Evolutionary conservation across 352 stramenopile species (phyloP).

Genomic region (Lagenidium sp.): DNA sequence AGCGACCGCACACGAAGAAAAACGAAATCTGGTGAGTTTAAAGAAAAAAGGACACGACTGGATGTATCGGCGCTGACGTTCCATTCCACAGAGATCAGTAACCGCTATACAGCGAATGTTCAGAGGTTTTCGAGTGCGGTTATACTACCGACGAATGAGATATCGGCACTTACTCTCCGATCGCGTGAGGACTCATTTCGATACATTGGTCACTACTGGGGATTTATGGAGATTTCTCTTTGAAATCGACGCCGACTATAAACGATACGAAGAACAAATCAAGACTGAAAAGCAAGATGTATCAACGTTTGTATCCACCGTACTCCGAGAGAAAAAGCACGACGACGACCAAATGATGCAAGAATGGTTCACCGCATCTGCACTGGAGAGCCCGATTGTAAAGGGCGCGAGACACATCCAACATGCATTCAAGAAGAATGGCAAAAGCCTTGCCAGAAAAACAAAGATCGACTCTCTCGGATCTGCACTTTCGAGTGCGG

Average conservation of each 20-base stretch:
- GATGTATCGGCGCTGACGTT: no score
- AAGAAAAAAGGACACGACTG: no score
- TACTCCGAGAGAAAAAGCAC: slow-evolving; percentile 31
- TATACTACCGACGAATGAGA: slow-evolving; percentile 30
- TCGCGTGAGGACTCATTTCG: slow-evolving; percentile 31
- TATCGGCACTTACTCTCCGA: slow-evolving; percentile 24
- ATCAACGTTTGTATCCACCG: slow-evolving; percentile 35
- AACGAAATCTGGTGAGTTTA: no score
- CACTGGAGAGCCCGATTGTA: slow-evolving; percentile 40
- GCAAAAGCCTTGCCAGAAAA: neutral
- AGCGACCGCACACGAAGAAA: slow-evolving; percentile 14
- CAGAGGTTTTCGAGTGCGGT: slow-evolving; percentile 32
- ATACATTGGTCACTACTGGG: slow-evolving; percentile 34
- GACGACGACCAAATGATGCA: slow-evolving; percentile 57
- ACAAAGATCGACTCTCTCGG: slow-evolving; percentile 3
- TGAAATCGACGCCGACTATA: slow-evolving; percentile 49
- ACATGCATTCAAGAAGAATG: slow-evolving; percentile 11
- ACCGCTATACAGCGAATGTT: slow-evolving; percentile 42
- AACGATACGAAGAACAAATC: slow-evolving; percentile 33
- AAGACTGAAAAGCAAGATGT: slow-evolving; percentile 30
- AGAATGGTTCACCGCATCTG: slow-evolving; percentile 45
- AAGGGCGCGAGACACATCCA: slow-evolving; percentile 16
- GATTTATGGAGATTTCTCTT: slow-evolving; percentile 57
- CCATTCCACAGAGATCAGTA: slow-evolving; percentile 1
- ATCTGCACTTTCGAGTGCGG: slow-evolving; percentile 14